Evolutionary conservation across 2,329 filamentous ascomycete species (phyloP), one percentile per base, ranked within the genome.

Genomic region (Trichoderma semiorbis): DNA sequence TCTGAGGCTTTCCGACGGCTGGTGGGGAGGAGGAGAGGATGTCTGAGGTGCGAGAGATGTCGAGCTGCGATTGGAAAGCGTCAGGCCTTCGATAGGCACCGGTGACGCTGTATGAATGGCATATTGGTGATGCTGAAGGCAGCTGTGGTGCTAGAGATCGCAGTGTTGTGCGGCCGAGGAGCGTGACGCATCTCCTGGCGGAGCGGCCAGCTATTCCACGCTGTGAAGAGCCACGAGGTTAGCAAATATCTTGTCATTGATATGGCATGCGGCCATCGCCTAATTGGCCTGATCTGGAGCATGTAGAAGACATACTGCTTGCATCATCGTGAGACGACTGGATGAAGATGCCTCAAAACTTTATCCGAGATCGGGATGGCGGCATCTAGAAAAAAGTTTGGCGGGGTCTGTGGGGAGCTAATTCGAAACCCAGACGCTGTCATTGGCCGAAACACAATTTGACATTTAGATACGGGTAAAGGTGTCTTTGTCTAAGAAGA

Each of bases 1-100:
- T 98, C 82, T 97, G 94, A 0, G 93, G 88, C 43, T 73, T 71
- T 4, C 73, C 47, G 3, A 21, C 3, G 57, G 5, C 60, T 39
- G 1, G 78, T 69, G n/a, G 80, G 21, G 39, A 43, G 39, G 39
- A 43, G 39, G 39, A n/a, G 39, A n/a, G 18, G 39, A 43, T 10
- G 7, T 43, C 39, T 43, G 39, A n/a, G 18, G n/a, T n/a, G 39
- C 16, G 39, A 43, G 39, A 43, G 39, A 18, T 43, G 18, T 43
- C 39, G 39, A 43, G 39, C 39, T 43, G 39, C 7, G 39, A 43
- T 18, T 43, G 39, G 39, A 43, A 43, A 43, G 39, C 39, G 18
- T n/a, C 39, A 18, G 39, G 39, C 39, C 39, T 43, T 43, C 39
- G 39, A 43, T 5, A n/a, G 39, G 18, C 16, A 3, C 39, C 39